Percentiles rank a stretch among this genome's conserved stretches.
phyloP scores from a whole-genome alignment of 345 rosid species.

The Eucalyptus decipiens region DNA sequence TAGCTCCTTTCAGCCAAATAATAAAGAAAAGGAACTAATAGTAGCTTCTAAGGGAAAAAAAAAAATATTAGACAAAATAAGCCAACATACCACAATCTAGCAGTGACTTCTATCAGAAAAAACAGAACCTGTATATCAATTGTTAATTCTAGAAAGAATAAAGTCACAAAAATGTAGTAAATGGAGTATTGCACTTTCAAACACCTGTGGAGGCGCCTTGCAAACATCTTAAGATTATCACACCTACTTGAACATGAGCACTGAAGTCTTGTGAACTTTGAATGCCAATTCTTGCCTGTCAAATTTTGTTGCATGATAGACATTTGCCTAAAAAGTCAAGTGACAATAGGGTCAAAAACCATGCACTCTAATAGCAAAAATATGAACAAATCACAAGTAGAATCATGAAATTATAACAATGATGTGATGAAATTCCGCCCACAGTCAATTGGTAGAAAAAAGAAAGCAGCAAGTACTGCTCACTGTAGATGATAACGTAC shows the following conservation, averaged over 20 bases:
- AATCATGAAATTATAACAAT: background rate
- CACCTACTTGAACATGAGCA: constrained; percentile 74
- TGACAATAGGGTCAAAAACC: background rate
- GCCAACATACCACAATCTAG: background rate
- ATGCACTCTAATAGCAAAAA: background rate
- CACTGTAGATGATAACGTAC: constrained; percentile 6
- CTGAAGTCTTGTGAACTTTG: constrained; percentile 81
- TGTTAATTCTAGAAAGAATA: too few relatives aligned
- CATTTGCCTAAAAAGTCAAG: constrained; percentile 56
- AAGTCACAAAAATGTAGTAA: background rate
- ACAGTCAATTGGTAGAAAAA: too few relatives aligned
- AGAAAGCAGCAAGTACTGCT: too few relatives aligned
- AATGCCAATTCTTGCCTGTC: constrained; percentile 72
- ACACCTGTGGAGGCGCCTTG: background rate
- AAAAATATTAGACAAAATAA: too few relatives aligned
- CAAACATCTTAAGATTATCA: background rate
- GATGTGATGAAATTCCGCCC: too few relatives aligned
- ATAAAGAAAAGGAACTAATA: background rate
- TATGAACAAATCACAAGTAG: background rate
- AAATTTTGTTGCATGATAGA: constrained; percentile 73
- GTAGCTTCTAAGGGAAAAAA: background rate
- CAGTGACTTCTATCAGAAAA: background rate
- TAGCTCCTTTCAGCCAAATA: background rate
- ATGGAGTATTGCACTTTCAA: background rate
- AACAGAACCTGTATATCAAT: too few relatives aligned